phyloP scores from a whole-genome alignment of 2,329 filamentous ascomycete genomes.

The Sclerotinia borealis region DNA sequence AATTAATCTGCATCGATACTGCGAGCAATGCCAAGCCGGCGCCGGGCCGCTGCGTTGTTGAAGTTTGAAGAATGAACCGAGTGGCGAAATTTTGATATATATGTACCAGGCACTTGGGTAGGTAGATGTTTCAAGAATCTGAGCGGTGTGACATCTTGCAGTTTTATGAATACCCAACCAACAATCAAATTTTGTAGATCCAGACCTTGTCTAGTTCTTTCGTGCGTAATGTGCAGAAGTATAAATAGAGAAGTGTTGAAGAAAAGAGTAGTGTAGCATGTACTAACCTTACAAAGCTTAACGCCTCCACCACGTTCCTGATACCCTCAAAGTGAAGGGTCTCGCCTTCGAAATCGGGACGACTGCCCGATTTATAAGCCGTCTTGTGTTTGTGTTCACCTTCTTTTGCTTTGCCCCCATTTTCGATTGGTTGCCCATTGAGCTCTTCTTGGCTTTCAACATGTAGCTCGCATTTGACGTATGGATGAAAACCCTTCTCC shows the following conservation, averaged over 20 bases:
- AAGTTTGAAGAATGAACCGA: not conserved
- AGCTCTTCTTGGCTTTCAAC: slow-evolving; percentile 54
- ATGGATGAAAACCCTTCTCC: slow-evolving; percentile 54
- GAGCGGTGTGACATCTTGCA: not conserved
- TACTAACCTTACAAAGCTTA: slow-evolving; percentile 68
- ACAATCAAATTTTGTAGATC: not conserved
- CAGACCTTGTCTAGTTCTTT: not conserved
- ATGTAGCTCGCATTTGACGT: slow-evolving; percentile 75
- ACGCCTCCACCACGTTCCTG: slow-evolving; percentile 55
- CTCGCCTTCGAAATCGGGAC: slow-evolving; percentile 57
- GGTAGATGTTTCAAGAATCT: not conserved
- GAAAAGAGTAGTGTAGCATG: slow-evolving; percentile 12
- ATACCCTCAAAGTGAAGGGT: slow-evolving; percentile 54
- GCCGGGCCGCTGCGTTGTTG: not conserved
- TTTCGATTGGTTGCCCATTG: slow-evolving; percentile 33
- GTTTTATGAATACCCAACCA: not conserved
- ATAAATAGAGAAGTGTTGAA: slow-evolving; percentile 6
- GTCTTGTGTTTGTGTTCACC: slow-evolving; percentile 56
- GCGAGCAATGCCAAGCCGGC: not conserved
- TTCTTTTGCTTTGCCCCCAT: slow-evolving; percentile 47
- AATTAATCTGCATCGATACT: not conserved
- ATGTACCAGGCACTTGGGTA: slow-evolving; percentile 1
- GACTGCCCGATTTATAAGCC: slow-evolving; percentile 47
- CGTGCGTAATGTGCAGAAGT: not conserved
- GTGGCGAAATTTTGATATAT: not conserved